These are phyloP conservation scores for Diversispora epigaea DNA, from an alignment of 192 early-diverging fungal genomes.

Conservation along the genomic window DNA sequence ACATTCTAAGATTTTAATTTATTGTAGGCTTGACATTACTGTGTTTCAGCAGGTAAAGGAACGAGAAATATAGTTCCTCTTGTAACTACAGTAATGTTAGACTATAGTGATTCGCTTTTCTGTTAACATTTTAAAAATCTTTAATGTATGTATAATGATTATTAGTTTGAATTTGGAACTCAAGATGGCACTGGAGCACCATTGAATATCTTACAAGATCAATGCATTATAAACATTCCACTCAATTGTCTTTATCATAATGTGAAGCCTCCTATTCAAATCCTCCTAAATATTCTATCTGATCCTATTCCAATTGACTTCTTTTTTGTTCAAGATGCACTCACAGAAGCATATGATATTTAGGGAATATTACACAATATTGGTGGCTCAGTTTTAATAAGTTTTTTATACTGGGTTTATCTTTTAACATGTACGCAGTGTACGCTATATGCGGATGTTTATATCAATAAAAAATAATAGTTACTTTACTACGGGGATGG, in stretches of 20 bases:
- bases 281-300: neutral
- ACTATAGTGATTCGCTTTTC: slow-evolving; percentile 15
- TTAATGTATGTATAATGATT: slow-evolving; percentile 15
- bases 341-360: neutral
- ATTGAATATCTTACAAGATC: slow-evolving; percentile 24
- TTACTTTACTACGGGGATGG: neutral
- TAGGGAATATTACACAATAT: slow-evolving; percentile 16
- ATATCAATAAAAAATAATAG: slow-evolving; percentile 8
- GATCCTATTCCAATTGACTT: slow-evolving; percentile 27
- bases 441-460: slow-evolving; percentile 1
- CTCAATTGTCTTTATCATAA: slow-evolving; percentile 22
- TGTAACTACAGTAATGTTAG: slow-evolving; percentile 24
- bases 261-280: slow-evolving; percentile 8
- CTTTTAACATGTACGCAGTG: slow-evolving; percentile 23
- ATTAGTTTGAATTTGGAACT: slow-evolving; percentile 34
- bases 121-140: slow-evolving; percentile 28
- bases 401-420: slow-evolving; percentile 10
- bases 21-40: slow-evolving; percentile 22
- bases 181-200: slow-evolving; percentile 1
- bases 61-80: neutral
- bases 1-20: slow-evolving; percentile 16
- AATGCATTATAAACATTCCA: slow-evolving; percentile 6
- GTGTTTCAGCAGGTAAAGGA: neutral
- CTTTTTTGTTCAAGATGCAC: slow-evolving; percentile 4
- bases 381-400: neutral